Evolutionary conservation across 345 rosid species (phyloP), one percentile per base, ranked within the genome.

Genomic region (Citrus mangshanensis): DNA sequence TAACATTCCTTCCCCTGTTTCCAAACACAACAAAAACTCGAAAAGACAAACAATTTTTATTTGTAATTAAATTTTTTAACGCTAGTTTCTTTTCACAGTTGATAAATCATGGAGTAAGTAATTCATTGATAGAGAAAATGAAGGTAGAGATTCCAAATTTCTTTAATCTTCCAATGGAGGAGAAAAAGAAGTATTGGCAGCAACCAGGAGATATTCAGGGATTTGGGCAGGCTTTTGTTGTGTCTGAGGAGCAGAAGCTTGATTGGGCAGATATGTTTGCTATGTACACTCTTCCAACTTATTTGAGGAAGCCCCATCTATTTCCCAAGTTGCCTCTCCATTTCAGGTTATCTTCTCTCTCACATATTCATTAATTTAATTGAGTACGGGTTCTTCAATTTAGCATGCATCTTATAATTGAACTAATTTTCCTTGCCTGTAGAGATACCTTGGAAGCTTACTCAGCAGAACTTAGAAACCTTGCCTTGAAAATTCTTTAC

Each of bases 141-240:
- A 81, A 77, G 75, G 6, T 18, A 25, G 81, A 56, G 64, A 34
- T 69, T 27, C 67, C 68, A n/a, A 58, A 78, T 18, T 58, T 81
- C 12, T 81, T 81, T 75, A 32, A 66, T 14, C 82, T 81, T 2
- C 72, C 72, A 2, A 75, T 75, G 78, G 78, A 75, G 42, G 78
- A 75, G 46, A 75, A 75, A 60, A 49, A 46, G n/a, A 75, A 75
- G 46, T 75, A 27, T 46, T 79, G 82, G 55, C 80, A 79, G 1
- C 25, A 79, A 54, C 61, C 78, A 9, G 78, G 25, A 32, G 70
- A 67, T 7, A 1, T 46, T 7, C 54, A 25, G 10, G 74, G 58
- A 28, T 46, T 64, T 34, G 65, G 59, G 16, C 62, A 54, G 21
- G 38, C 38, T 6, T 61, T 72, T 73, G 78, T 35, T 55, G 51